Conservation (phyloP, 768 basidiomycete species). For the Tricholoma flavovirens region DNA sequence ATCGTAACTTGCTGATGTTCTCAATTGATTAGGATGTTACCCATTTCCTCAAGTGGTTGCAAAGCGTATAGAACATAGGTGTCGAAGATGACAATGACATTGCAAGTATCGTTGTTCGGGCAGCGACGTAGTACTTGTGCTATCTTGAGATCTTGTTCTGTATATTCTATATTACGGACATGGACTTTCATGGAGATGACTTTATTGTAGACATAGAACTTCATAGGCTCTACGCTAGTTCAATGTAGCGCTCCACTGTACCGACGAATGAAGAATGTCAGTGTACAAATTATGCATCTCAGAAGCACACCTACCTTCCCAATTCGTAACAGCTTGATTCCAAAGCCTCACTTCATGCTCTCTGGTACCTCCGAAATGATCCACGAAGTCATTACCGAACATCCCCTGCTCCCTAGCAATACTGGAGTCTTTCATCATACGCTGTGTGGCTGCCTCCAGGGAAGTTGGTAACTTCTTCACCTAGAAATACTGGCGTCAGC, state of each 20-base stretch:
- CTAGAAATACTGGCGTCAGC: constrained; percentile 26
- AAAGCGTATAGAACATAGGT: constrained; percentile 23
- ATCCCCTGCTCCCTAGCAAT: constrained; percentile 71
- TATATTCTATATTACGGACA: not conserved
- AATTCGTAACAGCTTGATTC: constrained; percentile 88
- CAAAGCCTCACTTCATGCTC: constrained; percentile 83
- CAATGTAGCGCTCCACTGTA: constrained; percentile 80
- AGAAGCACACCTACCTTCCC: constrained; percentile 68
- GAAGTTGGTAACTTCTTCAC: constrained; percentile 74
- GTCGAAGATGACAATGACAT: not conserved
- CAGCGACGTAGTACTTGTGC: not conserved
- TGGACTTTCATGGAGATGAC: not conserved
- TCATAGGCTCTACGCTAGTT: constrained; percentile 48
- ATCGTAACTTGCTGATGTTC: not conserved
- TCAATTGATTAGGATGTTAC: constrained; percentile 53
- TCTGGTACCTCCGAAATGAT: constrained; percentile 94
- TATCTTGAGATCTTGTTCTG: too few relatives aligned
- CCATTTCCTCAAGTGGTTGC: constrained; percentile 66
- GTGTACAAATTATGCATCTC: not conserved
- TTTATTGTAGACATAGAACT: not conserved
- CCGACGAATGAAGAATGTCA: constrained; percentile 10
- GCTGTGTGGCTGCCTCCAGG: constrained; percentile 70
- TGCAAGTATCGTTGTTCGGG: not conserved
- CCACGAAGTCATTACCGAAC: constrained; percentile 86
- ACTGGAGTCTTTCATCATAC: constrained; percentile 74